Evolutionary conservation across 495 filamentous ascomycete genomes (phyloP).

Genomic region (Chaetomium tenue): DNA sequence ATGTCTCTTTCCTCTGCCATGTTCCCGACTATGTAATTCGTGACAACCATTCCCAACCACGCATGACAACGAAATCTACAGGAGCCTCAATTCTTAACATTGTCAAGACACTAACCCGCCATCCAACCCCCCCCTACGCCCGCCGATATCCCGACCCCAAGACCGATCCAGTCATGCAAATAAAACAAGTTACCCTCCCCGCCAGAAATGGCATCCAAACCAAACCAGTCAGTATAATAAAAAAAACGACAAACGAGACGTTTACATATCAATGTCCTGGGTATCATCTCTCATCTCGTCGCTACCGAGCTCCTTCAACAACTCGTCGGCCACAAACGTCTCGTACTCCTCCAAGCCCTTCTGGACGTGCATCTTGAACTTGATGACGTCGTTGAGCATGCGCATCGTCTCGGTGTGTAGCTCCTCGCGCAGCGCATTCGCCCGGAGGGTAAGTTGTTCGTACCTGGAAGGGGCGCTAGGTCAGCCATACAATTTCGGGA

Average conservation of each 20-base stretch:
- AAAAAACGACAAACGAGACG: not conserved
- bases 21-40: not conserved
- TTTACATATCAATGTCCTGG: slow-evolving; percentile 28
- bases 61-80: not conserved
- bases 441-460: slow-evolving; percentile 81
- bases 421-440: slow-evolving; percentile 83
- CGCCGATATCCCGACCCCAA: not conserved
- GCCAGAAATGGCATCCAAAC: not conserved
- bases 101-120: not conserved
- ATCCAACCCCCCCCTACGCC: not conserved
- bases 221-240: not conserved
- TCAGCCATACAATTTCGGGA: not conserved
- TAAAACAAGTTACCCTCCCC: not conserved
- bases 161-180: slow-evolving; percentile 1
- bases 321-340: slow-evolving; percentile 84
- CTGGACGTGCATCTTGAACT: slow-evolving; percentile 97
- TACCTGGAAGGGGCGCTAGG: slow-evolving; percentile 52
- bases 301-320: slow-evolving; percentile 72
- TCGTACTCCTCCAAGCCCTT: slow-evolving; percentile 90
- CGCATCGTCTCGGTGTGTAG: slow-evolving; percentile 93
- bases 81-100: not conserved
- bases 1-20: not conserved
- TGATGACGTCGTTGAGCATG: slow-evolving; percentile 95
- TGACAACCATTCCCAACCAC: not conserved
- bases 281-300: slow-evolving; percentile 45